These are phyloP conservation scores for Trichophyton simii DNA, from an alignment of 2,329 filamentous ascomycete genomes.

Conservation along the genomic window DNA sequence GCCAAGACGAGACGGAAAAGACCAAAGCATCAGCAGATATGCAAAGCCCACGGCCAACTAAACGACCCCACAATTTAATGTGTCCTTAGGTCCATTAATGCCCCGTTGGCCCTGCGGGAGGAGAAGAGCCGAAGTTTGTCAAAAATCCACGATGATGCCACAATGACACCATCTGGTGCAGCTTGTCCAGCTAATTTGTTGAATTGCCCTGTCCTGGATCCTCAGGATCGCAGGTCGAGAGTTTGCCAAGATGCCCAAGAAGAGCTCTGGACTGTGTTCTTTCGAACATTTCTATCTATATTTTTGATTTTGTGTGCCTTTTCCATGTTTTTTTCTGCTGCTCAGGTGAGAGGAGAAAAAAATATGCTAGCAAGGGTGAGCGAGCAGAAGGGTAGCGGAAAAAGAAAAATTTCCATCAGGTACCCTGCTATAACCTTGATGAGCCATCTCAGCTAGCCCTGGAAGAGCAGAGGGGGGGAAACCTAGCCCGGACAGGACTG, in stretches of 20 bases:
- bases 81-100: background rate
- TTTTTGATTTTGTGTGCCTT: background rate
- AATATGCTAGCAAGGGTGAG: background rate
- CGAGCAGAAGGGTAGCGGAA: background rate
- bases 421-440: slow-evolving; percentile 3
- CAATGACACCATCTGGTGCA: slow-evolving; percentile 2
- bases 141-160: background rate
- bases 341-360: background rate
- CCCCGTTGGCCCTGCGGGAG: background rate
- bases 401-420: slow-evolving; percentile 3
- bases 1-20: background rate
- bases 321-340: background rate
- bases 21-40: background rate
- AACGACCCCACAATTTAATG: slow-evolving; percentile 2
- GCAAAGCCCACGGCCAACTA: background rate
- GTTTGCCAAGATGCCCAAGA: background rate
- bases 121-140: background rate
- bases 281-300: background rate
- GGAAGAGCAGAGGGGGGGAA: background rate
- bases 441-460: background rate
- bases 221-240: background rate
- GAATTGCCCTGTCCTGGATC: background rate
- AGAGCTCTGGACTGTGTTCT: background rate
- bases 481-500: background rate
- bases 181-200: background rate